These are phyloP conservation scores for Monosporascus cannonballus DNA, from an alignment of 2,329 filamentous ascomycete genomes.

Conservation along the genomic window DNA sequence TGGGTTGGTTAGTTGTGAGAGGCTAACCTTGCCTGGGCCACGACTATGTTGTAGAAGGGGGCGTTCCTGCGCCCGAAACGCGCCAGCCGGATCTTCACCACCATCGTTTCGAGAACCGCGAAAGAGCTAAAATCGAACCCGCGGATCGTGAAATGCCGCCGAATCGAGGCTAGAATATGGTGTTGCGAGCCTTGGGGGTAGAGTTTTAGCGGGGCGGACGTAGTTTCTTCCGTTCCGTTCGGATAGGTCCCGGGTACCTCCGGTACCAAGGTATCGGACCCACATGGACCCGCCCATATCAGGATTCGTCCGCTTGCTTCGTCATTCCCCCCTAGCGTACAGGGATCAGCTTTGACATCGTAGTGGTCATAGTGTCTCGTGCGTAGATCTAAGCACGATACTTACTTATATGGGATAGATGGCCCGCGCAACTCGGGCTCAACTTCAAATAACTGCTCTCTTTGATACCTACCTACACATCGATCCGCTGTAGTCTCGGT, in stretches of 20 bases:
- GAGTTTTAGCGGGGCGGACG: conserved; percentile 27
- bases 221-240: conserved; percentile 31
- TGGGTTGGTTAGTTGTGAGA: background rate
- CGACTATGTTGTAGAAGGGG: conserved; percentile 98
- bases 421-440: background rate
- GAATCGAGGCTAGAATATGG: background rate
- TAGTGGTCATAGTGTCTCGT: conserved; percentile 9
- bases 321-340: conserved; percentile 2
- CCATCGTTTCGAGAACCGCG: conserved; percentile 50
- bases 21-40: conserved; percentile 79
- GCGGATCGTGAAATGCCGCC: no score
- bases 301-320: conserved; percentile 3
- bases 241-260: no score
- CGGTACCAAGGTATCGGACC: no score
- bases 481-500: background rate
- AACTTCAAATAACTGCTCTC: background rate
- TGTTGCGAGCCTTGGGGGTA: background rate
- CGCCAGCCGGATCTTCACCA: conserved; percentile 86
- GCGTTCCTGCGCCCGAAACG: conserved; percentile 83
- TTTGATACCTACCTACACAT: background rate
- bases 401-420: conserved; percentile 11
- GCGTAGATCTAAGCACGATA: conserved; percentile 10
- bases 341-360: background rate
- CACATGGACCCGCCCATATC: conserved; percentile 1
- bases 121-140: background rate